A percentile compares a stretch with the other conserved stretches of the same genome.
These are phyloP conservation scores for Solidago caesia DNA, from an alignment of 129 eudicot genomes.

Conservation along the genomic window DNA sequence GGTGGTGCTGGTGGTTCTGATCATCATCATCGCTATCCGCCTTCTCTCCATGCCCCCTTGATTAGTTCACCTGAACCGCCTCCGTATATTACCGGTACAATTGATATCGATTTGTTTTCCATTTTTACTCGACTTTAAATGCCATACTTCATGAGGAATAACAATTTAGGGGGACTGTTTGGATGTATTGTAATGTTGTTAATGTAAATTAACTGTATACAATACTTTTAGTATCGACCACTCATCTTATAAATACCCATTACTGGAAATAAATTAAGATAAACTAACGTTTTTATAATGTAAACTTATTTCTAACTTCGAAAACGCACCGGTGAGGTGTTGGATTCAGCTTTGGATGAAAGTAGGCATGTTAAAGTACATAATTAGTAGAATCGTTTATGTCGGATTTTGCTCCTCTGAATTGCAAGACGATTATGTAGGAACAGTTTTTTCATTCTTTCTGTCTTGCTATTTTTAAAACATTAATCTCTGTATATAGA, in stretches of 20 bases:
- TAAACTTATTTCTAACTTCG: neutral
- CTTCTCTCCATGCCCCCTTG: constrained; percentile 86
- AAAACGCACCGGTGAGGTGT: neutral
- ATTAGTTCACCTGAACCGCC: constrained; percentile 58
- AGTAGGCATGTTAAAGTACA: neutral
- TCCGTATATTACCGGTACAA: constrained; percentile 50
- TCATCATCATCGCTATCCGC: constrained; percentile 39
- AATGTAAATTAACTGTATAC: no score
- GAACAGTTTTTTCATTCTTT: neutral
- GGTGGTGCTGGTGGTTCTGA: constrained; percentile 23
- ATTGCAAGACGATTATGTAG: neutral
- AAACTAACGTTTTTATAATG: no score
- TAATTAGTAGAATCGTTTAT: neutral
- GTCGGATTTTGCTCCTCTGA: neutral
- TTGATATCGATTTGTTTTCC: no score
- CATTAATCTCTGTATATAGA: neutral
- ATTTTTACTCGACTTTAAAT: no score
- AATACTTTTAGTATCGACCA: no score
- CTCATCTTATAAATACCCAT: no score
- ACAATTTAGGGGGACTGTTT: no score
- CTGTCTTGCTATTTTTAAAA: neutral
- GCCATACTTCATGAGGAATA: no score
- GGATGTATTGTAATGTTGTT: no score
- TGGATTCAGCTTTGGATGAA: constrained; percentile 3
- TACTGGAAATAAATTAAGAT: no score